Evolutionary conservation across 345 rosid genomes (phyloP).

Genomic region (Rhodamnia argentea): DNA sequence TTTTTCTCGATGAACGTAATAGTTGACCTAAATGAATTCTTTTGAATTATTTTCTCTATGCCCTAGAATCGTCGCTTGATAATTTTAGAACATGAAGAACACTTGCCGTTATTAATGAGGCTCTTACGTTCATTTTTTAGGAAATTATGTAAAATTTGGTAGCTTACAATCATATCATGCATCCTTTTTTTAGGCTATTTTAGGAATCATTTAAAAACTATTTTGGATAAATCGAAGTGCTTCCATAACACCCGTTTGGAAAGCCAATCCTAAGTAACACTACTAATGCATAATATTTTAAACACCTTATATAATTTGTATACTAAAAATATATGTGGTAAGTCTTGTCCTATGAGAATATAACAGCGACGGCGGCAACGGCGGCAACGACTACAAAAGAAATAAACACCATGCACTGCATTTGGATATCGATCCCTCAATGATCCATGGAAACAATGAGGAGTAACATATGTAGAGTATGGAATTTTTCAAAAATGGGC

Average conservation of each 20-base stretch:
- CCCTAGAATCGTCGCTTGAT: too few relatives aligned
- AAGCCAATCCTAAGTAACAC: neutral
- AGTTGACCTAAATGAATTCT: neutral
- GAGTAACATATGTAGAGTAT: neutral
- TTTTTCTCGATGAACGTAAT: neutral
- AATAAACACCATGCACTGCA: neutral
- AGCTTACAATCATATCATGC: neutral
- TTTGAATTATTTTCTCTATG: neutral
- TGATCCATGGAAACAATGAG: neutral
- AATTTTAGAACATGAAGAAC: too few relatives aligned
- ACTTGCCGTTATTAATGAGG: neutral
- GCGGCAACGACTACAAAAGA: fast-evolving
- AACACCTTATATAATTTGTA: neutral
- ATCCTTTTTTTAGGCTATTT: neutral
- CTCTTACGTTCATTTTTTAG: neutral
- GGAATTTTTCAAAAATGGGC: neutral
- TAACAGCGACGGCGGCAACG: fast-evolving
- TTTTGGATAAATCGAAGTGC: neutral
- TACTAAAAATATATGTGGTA: neutral
- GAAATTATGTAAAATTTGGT: neutral
- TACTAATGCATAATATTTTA: neutral
- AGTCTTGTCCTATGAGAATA: neutral
- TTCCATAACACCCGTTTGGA: neutral
- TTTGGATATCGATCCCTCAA: neutral
- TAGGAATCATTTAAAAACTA: neutral